Evolutionary conservation across 306 rosid species (phyloP).

Genomic region (Chamaecrista fasciculata): DNA sequence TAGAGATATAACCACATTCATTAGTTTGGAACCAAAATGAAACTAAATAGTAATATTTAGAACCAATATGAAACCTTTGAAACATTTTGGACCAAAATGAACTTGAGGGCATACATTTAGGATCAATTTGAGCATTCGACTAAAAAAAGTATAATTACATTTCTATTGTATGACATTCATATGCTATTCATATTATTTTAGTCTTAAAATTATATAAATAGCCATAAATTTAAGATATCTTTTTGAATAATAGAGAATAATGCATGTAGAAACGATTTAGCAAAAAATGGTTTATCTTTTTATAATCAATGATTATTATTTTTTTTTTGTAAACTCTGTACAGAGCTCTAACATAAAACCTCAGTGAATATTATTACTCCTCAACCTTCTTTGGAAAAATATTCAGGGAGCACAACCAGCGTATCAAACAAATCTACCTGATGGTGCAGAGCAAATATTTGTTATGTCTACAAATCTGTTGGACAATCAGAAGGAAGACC

Average conservation of each 20-base stretch:
- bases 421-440: constrained; percentile 66
- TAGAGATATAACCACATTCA: too few species aligned
- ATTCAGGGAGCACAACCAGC: constrained; percentile 70
- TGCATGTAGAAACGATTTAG: neutral
- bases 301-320: neutral
- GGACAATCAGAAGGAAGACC: constrained; percentile 62
- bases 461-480: constrained; percentile 54
- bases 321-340: neutral
- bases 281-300: neutral
- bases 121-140: too few species aligned
- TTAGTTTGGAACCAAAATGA: too few species aligned
- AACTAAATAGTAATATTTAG: too few species aligned
- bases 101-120: too few species aligned
- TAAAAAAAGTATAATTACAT: neutral
- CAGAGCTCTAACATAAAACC: constrained; percentile 16
- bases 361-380: constrained; percentile 18
- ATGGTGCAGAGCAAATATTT: constrained; percentile 71
- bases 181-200: neutral
- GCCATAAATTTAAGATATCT: neutral
- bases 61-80: too few species aligned
- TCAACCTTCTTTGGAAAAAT: constrained; percentile 6
- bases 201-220: neutral
- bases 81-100: too few species aligned
- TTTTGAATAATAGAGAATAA: neutral
- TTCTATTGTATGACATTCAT: neutral